phyloP scores from a whole-genome alignment of 2,329 filamentous ascomycete species.

The Talaromyces sp. region DNA sequence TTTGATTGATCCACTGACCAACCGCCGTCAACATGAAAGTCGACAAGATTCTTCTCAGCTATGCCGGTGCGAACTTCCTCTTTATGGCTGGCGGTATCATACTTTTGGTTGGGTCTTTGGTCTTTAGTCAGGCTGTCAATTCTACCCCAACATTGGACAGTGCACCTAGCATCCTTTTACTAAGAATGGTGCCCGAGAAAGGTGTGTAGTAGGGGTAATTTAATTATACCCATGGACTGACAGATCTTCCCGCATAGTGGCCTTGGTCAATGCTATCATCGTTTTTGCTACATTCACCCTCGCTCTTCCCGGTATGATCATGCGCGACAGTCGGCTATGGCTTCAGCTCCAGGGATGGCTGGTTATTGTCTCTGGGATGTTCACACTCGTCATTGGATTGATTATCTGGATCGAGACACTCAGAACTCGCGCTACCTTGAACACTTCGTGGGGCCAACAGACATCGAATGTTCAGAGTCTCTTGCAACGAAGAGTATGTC shows the following conservation, averaged over 20 bases:
- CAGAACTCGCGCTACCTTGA: slow-evolving; percentile 61
- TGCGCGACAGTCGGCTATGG: slow-evolving; percentile 63
- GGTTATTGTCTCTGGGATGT: slow-evolving; percentile 58
- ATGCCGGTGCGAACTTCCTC: slow-evolving; percentile 49
- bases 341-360: slow-evolving; percentile 67
- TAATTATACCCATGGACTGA: neutral
- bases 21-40: slow-evolving; percentile 37
- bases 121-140: slow-evolving; percentile 44
- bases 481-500: slow-evolving; percentile 63
- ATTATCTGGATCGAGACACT: slow-evolving; percentile 71
- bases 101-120: slow-evolving; percentile 52
- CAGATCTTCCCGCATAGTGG: slow-evolving; percentile 45
- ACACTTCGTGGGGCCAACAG: slow-evolving; percentile 58
- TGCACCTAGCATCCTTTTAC: slow-evolving; percentile 51
- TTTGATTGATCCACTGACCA: neutral
- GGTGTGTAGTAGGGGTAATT: slow-evolving; percentile 32
- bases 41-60: slow-evolving; percentile 53
- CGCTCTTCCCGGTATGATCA: slow-evolving; percentile 67
- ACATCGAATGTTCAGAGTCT: slow-evolving; percentile 58
- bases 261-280: slow-evolving; percentile 67
- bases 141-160: slow-evolving; percentile 45
- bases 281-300: slow-evolving; percentile 67
- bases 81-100: slow-evolving; percentile 52
- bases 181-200: slow-evolving; percentile 51
- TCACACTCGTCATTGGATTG: slow-evolving; percentile 64